Evolutionary conservation across 169 alveolate species (phyloP), one percentile per base, ranked within the genome.

Genomic region (Eimeria zaria): DNA sequence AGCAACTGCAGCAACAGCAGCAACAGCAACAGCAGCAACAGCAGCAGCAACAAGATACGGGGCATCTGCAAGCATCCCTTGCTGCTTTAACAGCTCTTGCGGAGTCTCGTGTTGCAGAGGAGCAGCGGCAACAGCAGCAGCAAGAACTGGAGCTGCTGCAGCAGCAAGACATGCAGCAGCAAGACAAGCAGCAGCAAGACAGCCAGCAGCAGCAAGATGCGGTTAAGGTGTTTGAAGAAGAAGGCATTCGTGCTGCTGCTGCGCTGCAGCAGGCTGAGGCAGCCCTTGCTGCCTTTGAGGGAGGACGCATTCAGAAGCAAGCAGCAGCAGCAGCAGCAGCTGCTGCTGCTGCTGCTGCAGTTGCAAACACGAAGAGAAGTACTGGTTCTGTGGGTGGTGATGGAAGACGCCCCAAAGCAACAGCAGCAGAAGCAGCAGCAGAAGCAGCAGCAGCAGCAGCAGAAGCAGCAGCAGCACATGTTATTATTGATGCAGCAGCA

Each of bases 291-390:
- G 41, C 36, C 64, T 78, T 46, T 18, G 62, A 78, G 27, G 88
- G 64, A 39, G 88, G 88, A 5, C 88, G 58, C 4, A 18, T 55
- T 20, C 8, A n/a, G 9, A 5, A n/a, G 39, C 60, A 33, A 39
- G 36, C 88, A 41, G 88, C 88, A 78, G 88, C 88, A 78, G 88
- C 88, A 39, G 88, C 30, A 78, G 88, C 58, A 78, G 64, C 67
- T 48, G 76, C 46, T 48, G 22, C 91, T 8, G 91, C 91, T 48
- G 91, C 51, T 48, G 91, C 76, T 2, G 64, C n/a, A n/a, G n/a
- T n/a, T n/a, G n/a, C n/a, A 51, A 39, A 64, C 64, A 53, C 27
- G 53, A 48, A 9, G 74, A 36, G 18, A 18, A 27, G 74, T 64
- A 9, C 41, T 9, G 62, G 67, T 11, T 55, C 62, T 20, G 6